phyloP scores from a whole-genome alignment of 2,329 filamentous ascomycete genomes.

The Fusarium subtropicale region DNA sequence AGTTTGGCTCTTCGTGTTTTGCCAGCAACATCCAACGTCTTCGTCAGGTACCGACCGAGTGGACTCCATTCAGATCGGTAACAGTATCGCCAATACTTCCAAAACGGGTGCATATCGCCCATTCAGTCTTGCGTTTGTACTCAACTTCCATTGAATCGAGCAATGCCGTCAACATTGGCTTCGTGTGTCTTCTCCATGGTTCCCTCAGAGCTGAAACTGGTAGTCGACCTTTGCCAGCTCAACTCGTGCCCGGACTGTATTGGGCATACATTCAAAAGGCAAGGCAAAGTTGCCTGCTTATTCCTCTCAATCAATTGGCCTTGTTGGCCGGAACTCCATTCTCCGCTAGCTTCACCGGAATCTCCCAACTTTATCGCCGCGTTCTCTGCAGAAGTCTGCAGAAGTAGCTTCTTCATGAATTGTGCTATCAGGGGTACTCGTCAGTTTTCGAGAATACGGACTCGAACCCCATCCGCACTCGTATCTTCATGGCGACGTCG shows the following conservation, averaged over 20 bases:
- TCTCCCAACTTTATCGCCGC: background rate
- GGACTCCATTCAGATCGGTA: background rate
- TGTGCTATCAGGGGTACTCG: slow-evolving; percentile 7
- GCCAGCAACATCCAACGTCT: background rate
- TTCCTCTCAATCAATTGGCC: slow-evolving; percentile 2
- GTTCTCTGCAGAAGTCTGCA: background rate
- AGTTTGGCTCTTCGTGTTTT: background rate
- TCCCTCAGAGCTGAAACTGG: background rate
- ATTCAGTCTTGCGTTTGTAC: background rate
- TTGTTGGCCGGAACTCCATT: background rate
- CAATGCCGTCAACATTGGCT: background rate
- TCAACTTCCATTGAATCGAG: background rate
- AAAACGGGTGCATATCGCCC: background rate
- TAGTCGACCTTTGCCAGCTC: background rate
- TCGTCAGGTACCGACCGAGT: background rate
- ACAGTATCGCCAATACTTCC: background rate
- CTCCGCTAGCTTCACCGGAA: slow-evolving; percentile 3
- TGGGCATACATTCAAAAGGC: background rate
- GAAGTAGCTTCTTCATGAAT: slow-evolving; percentile 13
- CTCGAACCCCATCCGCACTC: slow-evolving; percentile 36
- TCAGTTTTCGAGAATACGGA: slow-evolving; percentile 23
- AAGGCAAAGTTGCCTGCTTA: slow-evolving; percentile 3
- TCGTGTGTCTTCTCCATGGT: background rate
- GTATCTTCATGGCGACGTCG: slow-evolving; percentile 42
- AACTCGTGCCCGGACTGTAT: background rate